A percentile compares a stretch with the other conserved stretches of the same genome.
phyloP scores from a whole-genome alignment of 768 basidiomycete species.

The Boletus vinaceobasis region DNA sequence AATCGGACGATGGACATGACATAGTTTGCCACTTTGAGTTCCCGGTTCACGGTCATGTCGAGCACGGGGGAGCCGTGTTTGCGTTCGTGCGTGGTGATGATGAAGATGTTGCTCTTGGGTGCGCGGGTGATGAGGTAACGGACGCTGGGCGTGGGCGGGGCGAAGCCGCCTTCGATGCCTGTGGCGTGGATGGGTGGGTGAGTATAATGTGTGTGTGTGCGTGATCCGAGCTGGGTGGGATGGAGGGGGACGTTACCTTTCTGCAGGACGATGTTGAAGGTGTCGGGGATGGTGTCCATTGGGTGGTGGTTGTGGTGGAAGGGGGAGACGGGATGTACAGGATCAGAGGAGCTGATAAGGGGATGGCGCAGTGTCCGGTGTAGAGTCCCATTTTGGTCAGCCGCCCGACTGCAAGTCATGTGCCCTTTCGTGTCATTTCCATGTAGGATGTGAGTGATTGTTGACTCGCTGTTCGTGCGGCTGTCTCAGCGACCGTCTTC shows the following conservation, averaged over 20 bases:
- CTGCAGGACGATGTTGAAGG: constrained; percentile 1
- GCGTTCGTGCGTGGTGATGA: constrained; percentile 48
- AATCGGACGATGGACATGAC: constrained; percentile 35
- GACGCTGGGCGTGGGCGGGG: constrained; percentile 59
- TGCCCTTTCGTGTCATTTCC: too few species aligned
- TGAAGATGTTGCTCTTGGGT: constrained; percentile 35
- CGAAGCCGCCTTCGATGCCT: constrained; percentile 57
- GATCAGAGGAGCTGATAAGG: not conserved
- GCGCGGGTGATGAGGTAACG: constrained; percentile 49
- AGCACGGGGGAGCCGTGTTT: constrained; percentile 44
- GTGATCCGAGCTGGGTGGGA: constrained; percentile 33
- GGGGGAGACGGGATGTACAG: too few species aligned
- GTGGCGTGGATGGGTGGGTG: not conserved
- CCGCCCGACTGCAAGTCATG: too few species aligned
- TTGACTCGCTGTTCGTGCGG: too few species aligned
- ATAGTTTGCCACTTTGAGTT: constrained; percentile 36
- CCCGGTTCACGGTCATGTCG: constrained; percentile 34
- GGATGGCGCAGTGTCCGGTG: too few species aligned
- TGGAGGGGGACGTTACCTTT: not conserved
- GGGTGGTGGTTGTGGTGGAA: not conserved
- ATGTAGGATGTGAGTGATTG: too few species aligned
- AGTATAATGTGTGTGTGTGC: not conserved
- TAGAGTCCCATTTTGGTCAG: too few species aligned
- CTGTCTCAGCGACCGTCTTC: too few species aligned
- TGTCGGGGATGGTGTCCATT: constrained; percentile 1